These are phyloP conservation scores for Acanthamoeba sp. DNA, from an alignment of 208 protist species.

Conservation along the genomic window DNA sequence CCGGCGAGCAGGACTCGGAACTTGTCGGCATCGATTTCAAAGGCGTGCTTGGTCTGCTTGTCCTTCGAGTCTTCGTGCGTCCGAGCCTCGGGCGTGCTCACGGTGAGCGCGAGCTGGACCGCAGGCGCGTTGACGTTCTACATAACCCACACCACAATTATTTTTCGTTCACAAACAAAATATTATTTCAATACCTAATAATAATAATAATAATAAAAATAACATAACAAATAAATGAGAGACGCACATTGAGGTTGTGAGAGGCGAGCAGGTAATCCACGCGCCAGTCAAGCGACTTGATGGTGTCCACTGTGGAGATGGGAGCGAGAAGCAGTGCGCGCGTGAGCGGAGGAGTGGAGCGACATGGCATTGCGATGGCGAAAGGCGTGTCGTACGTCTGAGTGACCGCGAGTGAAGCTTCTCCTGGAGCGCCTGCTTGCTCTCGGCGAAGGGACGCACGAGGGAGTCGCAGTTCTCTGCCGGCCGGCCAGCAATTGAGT, in stretches of 20 bases:
- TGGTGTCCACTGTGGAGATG: conserved; percentile 38
- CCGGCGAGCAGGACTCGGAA: conserved; percentile 7
- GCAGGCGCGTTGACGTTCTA: background rate
- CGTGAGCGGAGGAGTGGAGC: background rate
- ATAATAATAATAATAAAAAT: background rate
- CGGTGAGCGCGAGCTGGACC: background rate
- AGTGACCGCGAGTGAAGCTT: conserved; percentile 78
- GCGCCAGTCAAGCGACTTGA: conserved; percentile 78
- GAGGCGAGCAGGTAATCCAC: conserved; percentile 77
- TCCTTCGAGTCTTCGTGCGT: background rate
- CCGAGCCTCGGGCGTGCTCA: background rate
- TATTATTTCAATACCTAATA: background rate
- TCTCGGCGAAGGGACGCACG: conserved; percentile 71
- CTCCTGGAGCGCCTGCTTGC: conserved; percentile 77
- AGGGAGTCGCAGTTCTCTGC: conserved; percentile 82
- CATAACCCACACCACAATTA: background rate
- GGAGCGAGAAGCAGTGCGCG: background rate
- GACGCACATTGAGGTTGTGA: background rate
- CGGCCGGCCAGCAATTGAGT: background rate
- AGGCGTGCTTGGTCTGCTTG: conserved; percentile 11
- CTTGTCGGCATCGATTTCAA: conserved; percentile 17
- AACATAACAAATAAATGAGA: background rate
- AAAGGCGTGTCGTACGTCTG: conserved; percentile 59
- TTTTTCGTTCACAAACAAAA: background rate
- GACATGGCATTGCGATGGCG: background rate